Percentiles rank a stretch among this genome's conserved stretches.
phyloP scores from a whole-genome alignment of 176 grass and related monocot genomes.

The Oryza coarctata region DNA sequence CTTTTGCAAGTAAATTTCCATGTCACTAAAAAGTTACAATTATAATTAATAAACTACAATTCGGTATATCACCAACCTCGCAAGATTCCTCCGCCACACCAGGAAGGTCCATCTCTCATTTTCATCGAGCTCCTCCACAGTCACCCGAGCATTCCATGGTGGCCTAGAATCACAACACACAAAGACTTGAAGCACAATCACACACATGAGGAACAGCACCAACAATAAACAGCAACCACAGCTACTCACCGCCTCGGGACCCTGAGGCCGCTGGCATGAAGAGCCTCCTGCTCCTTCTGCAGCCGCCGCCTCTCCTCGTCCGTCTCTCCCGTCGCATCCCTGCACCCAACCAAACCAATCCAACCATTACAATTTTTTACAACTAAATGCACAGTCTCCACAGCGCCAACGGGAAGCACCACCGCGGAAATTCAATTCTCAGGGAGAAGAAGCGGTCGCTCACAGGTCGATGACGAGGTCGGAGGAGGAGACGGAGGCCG shows the following conservation, averaged over 20 bases:
- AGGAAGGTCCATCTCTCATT: conserved; percentile 76
- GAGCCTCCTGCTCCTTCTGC: conserved; percentile 73
- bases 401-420: not conserved
- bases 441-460: not conserved
- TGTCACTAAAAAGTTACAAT: not conserved
- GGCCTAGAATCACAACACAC: conserved; percentile 48
- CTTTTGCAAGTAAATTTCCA: not conserved
- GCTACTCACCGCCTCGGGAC: conserved; percentile 70
- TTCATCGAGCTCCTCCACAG: conserved; percentile 67
- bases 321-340: conserved; percentile 57
- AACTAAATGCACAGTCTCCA: not conserved
- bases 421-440: not conserved
- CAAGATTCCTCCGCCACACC: conserved; percentile 83
- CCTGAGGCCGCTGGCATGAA: conserved; percentile 63
- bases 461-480: conserved; percentile 66
- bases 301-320: conserved; percentile 51
- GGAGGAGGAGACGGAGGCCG: conserved; percentile 25
- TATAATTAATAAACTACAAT: not conserved
- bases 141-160: conserved; percentile 69
- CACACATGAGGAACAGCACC: not conserved
- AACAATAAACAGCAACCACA: not conserved
- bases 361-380: not conserved
- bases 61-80: conserved; percentile 43
- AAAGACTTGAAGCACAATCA: not conserved
- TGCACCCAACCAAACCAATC: not conserved